Conservation (phyloP, 305 asterid genomes). For the Fraxinus albicans region DNA sequence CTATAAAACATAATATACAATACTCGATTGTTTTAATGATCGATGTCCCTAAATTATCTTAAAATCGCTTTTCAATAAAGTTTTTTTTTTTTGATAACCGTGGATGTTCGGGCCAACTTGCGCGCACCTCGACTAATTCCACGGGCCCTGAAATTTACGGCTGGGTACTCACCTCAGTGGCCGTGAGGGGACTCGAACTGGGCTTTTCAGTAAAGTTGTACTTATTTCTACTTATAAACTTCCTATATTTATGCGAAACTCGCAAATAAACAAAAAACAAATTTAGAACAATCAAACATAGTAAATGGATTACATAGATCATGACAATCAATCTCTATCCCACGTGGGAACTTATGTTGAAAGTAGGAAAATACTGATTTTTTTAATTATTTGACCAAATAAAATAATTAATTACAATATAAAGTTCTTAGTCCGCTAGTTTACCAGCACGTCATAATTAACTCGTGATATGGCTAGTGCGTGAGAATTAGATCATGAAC, state of each 20-base stretch:
- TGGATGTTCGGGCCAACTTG: too few species aligned
- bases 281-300: neutral
- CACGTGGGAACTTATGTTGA: neutral
- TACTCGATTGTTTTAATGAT: too few species aligned
- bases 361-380: neutral
- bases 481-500: neutral
- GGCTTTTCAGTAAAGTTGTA: neutral
- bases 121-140: too few species aligned
- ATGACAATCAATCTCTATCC: neutral
- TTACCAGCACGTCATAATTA: neutral
- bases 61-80: too few species aligned
- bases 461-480: neutral
- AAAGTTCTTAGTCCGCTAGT: neutral
- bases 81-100: too few species aligned
- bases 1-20: too few species aligned
- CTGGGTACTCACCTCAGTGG: too few species aligned
- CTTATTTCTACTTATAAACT: neutral
- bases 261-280: neutral
- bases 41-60: too few species aligned
- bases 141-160: too few species aligned
- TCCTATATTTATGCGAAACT: neutral
- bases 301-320: neutral
- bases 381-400: neutral
- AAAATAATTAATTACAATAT: too few species aligned
- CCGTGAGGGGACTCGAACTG: too few species aligned